Base-by-base conservation (phyloP, 129 eudicot species). In the Dittrichia graveolens region DNA sequence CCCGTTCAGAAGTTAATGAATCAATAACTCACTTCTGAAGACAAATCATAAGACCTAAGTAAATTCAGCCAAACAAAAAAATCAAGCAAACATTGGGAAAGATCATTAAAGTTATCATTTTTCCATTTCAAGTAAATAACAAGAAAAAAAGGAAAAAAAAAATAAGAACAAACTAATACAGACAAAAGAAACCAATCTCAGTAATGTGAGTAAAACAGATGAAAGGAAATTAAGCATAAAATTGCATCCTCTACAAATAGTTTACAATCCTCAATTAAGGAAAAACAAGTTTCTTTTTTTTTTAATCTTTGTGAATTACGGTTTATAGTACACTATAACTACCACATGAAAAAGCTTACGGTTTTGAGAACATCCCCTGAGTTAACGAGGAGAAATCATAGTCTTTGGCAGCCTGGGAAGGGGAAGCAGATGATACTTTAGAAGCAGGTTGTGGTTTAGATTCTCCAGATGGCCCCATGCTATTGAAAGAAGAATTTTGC, bases 371-470 rank as follows among this genome's bases (percentile, higher is more conserved):
- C 70, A 91, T 81, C 60, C 95, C 99, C 83, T 95, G 96, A 43
- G 99, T 95, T 81, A 95, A 84, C 5, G 99, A 91, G 11, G 99
- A 95, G 81, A 95, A 95, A 69, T 95, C 99, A 16, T 80, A 90
- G 38, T 95, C 99, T 59, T 86, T 91, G 47, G 85, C 86, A 5
- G 88, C 19, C 74, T 90, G 91, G 8, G 90, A 69, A 6, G 95
- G 78, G 38, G 85, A 70, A 13, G 77, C 83, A 13, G 96, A 75
- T 62, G 96, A 61, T 71, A 79, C 76, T 5, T 88, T 41, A 24
- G 97, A 31, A 46, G 86, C 54, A 41, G 88, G 40, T 50, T 82
- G 83, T 31, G 71, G 79, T 75, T 61, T 86, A 72, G 83, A 76
- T 13, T 77, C 73, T 31, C 85, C 91, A 24, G 85, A 65, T 12